Evolutionary conservation across 805 yeast species (phyloP), one percentile per base, ranked within the genome.

Genomic region (Maudiozyma bulderi): DNA sequence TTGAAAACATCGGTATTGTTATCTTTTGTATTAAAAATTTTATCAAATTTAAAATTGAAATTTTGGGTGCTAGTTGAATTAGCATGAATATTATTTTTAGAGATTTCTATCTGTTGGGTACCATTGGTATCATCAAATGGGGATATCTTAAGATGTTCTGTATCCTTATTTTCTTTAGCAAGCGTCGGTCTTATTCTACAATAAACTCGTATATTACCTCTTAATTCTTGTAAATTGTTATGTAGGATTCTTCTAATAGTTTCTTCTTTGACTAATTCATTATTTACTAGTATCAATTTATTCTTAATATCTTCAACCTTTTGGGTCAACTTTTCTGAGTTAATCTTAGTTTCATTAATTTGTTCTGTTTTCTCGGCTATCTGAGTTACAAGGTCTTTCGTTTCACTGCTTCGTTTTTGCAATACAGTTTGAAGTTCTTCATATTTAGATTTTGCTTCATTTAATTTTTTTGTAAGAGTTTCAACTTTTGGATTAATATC

Each of bases 121-220:
- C 66, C 68, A 35, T 51, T 51, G 26, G 55, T 47, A 35, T 57
- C 61, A 53, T 63, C 61, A 50, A 64, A 63, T 28, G 49, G 33
- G 29, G 57, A 46, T 1, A 70, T 67, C 45, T 56, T 54, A 1
- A 75, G 59, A 13, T 64, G 63, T 5, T 67, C 58, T 2, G 56
- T 50, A 10, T 59, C 62, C 11, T 61, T 57, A 6, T 44, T 47
- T 33, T 56, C 55, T 9, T 43, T 46, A 5, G 40, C n/a, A 29
- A 56, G 33, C 6, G 72, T 68, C 0, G 96, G 96, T 48, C 95
- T 73, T 5, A 91, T 73, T 38, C 99, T 73, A 61, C 97, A 91
- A 57, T 83, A 87, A 0, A 91, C 97, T 44, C 98, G 69, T 34
- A 93, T 89, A 58, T 88, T 93, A 1, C 99, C 98, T 64, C 89